Percentiles rank a stretch among this genome's conserved stretches.
These are phyloP conservation scores for Rhizoclosmatium sp. DNA, from an alignment of 192 early-diverging fungal species.

Conservation along the genomic window DNA sequence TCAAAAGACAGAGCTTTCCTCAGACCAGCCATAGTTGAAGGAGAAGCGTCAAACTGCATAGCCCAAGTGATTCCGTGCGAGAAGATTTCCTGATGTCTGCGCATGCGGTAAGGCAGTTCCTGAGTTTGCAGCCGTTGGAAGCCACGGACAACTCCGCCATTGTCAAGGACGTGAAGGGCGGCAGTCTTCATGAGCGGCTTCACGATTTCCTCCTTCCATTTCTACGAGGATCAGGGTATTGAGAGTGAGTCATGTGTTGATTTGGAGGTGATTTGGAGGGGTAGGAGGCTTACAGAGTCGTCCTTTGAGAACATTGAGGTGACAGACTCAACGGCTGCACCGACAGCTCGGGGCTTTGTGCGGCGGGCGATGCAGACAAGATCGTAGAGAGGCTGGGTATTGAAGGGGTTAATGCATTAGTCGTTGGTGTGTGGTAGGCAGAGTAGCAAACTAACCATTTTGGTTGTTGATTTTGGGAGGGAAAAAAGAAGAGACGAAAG, in stretches of 20 bases:
- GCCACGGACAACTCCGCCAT: slow-evolving; percentile 84
- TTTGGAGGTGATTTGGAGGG: not conserved
- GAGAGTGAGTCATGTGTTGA: not conserved
- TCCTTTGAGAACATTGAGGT: not conserved
- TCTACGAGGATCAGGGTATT: not conserved
- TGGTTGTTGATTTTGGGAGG: not conserved
- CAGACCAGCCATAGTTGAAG: slow-evolving; percentile 44
- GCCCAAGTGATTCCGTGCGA: slow-evolving; percentile 29
- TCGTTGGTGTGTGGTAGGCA: not conserved
- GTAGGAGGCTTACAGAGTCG: not conserved
- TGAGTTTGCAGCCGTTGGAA: slow-evolving; percentile 71
- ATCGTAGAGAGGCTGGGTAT: slow-evolving; percentile 31
- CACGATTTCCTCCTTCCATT: slow-evolving; percentile 34
- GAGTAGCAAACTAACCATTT: not conserved
- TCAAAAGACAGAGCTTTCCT: slow-evolving; percentile 47
- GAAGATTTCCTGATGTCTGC: slow-evolving; percentile 81
- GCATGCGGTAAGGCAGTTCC: slow-evolving; percentile 82
- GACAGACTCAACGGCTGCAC: not conserved
- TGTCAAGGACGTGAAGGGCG: slow-evolving; percentile 80
- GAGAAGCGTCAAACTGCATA: slow-evolving; percentile 60
- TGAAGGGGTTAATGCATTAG: not conserved
- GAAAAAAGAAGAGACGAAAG: not conserved
- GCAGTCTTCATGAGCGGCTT: slow-evolving; percentile 72
- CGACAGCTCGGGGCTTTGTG: slow-evolving; percentile 13
- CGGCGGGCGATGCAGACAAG: slow-evolving; percentile 35